A percentile compares a stretch with the other conserved stretches of the same genome.
Evolutionary conservation across 768 basidiomycete genomes (phyloP).

Genomic region (Termitomyces eurrhizus): DNA sequence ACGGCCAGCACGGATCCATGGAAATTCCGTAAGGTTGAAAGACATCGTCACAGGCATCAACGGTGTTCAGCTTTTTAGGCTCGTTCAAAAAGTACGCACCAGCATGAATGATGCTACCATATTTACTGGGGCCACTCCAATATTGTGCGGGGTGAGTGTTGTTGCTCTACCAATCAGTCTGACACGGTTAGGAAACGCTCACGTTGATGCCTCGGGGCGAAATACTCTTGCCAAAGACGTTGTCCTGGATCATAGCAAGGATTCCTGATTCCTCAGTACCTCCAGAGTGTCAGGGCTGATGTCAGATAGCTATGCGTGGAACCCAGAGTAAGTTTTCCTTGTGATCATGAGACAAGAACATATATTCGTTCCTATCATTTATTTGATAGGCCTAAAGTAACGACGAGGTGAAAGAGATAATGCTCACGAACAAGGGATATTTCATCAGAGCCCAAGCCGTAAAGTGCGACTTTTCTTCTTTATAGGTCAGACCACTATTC

Average conservation of each 20-base stretch:
- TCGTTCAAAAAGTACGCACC: conserved; percentile 27
- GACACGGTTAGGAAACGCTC: conserved; percentile 12
- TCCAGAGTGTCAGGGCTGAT: conserved; percentile 47
- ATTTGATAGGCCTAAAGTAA: too few species aligned
- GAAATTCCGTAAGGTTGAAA: conserved; percentile 61
- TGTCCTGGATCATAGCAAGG: conserved; percentile 66
- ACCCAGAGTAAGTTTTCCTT: not conserved
- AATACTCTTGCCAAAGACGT: conserved; percentile 54
- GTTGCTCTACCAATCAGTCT: conserved; percentile 37
- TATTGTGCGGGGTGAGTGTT: conserved; percentile 55
- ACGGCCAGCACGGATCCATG: conserved; percentile 60
- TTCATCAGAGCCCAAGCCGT: conserved; percentile 74
- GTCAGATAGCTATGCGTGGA: conserved; percentile 30
- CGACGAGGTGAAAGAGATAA: not conserved
- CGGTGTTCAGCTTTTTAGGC: conserved; percentile 44
- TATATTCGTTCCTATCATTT: conserved; percentile 14
- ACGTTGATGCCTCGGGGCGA: conserved; percentile 69
- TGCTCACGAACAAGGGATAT: conserved; percentile 45
- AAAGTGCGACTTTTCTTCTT: conserved; percentile 67
- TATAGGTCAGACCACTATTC: conserved; percentile 57
- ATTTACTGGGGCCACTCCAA: conserved; percentile 59
- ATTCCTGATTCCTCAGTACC: conserved; percentile 63
- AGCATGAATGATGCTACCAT: conserved; percentile 67
- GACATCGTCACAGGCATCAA: conserved; percentile 46
- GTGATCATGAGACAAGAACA: not conserved